These are phyloP conservation scores for Kondoa malvinella DNA, from an alignment of 768 basidiomycete genomes.

Conservation along the genomic window DNA sequence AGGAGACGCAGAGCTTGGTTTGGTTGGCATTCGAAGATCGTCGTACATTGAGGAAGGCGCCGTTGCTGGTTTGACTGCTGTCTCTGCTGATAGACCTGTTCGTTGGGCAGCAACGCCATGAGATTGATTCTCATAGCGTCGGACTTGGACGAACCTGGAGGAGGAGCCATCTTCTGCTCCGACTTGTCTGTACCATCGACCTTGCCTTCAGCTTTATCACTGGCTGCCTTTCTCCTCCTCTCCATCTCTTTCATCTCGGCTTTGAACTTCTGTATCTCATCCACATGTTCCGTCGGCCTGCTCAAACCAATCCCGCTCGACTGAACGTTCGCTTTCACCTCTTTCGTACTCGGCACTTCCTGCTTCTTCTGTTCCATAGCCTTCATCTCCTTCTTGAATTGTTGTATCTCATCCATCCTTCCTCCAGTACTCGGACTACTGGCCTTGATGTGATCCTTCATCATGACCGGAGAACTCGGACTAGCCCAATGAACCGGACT, in stretches of 20 bases:
- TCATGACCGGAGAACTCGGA: too few relatives aligned
- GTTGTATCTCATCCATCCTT: not conserved
- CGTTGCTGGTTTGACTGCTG: not conserved
- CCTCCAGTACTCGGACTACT: not conserved
- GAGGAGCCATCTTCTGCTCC: not conserved
- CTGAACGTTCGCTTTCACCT: too few relatives aligned
- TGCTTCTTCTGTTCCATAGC: not conserved
- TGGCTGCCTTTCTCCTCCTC: constrained; percentile 6
- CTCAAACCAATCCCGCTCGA: not conserved
- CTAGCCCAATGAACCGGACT: not conserved
- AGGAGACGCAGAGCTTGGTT: not conserved
- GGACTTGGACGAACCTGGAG: not conserved
- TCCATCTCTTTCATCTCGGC: constrained; percentile 20
- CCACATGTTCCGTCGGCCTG: constrained; percentile 9
- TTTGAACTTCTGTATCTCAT: constrained; percentile 17
- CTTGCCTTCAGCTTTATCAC: not conserved
- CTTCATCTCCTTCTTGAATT: not conserved
- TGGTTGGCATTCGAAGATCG: not conserved
- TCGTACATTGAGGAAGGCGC: not conserved
- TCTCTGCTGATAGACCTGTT: not conserved
- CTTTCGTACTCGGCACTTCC: not conserved
- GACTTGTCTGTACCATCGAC: not conserved
- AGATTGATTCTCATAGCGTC: not conserved
- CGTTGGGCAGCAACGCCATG: not conserved
- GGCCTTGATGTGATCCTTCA: not conserved